phyloP scores from a whole-genome alignment of 306 rosid species.

The Vigna unguiculata region DNA sequence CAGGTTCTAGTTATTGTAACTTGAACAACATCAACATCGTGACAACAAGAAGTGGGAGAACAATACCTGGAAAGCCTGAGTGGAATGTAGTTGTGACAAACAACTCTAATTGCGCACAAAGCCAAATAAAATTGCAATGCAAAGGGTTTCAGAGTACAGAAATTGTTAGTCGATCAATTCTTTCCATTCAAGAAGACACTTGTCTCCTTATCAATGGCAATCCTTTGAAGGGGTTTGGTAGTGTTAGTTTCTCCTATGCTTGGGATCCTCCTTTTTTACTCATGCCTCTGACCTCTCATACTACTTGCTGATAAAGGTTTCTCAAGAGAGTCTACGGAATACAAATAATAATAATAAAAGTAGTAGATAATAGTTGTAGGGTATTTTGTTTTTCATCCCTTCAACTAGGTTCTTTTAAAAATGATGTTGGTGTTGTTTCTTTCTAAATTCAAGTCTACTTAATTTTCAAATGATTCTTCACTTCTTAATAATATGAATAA shows the following conservation, averaged over 20 bases:
- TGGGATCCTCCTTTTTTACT: conserved; percentile 64
- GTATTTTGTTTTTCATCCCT: too few species aligned
- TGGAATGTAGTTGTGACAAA: conserved; percentile 65
- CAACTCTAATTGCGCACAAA: conserved; percentile 55
- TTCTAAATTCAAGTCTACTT: too few species aligned
- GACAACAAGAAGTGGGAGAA: conserved; percentile 55
- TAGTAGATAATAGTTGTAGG: too few species aligned
- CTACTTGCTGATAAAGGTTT: neutral
- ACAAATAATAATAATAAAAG: too few species aligned
- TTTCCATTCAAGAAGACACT: conserved; percentile 31
- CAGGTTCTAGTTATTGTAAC: conserved; percentile 53
- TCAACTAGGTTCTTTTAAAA: too few species aligned
- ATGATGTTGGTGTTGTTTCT: too few species aligned
- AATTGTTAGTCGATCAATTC: conserved; percentile 41
- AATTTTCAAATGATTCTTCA: too few species aligned
- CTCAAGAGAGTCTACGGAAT: too few species aligned
- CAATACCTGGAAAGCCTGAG: conserved; percentile 49
- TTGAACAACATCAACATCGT: conserved; percentile 55
- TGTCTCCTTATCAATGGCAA: conserved; percentile 56
- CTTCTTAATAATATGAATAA: too few species aligned
- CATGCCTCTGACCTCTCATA: conserved; percentile 38
- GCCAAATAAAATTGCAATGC: conserved; percentile 42
- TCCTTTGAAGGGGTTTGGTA: conserved; percentile 7
- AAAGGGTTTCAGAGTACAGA: conserved; percentile 51
- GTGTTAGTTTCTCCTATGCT: conserved; percentile 59